A percentile compares a stretch with the other conserved stretches of the same genome.
Evolutionary conservation across 306 rosid species (phyloP).

Genomic region (Rosa lucieae): DNA sequence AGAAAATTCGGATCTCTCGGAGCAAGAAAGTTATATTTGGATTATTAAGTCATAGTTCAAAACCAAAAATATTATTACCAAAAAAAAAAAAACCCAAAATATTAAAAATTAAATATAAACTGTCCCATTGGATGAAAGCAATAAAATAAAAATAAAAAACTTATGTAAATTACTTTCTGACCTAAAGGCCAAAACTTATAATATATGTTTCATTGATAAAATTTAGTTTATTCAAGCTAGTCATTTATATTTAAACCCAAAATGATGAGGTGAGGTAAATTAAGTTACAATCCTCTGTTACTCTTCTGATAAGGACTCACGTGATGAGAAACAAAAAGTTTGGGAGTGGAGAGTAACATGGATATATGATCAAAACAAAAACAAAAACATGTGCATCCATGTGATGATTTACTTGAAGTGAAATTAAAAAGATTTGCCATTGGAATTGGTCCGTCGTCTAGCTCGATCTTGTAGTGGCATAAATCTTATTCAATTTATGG

Average conservation of each 20-base stretch:
- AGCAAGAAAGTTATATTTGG: background rate
- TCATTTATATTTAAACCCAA: background rate
- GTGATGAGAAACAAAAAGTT: background rate
- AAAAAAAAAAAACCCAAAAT: too few species aligned
- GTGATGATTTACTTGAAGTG: background rate
- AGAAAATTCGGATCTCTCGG: background rate
- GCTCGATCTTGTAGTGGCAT: background rate
- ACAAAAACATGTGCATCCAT: background rate
- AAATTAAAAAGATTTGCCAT: background rate
- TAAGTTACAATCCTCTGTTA: background rate
- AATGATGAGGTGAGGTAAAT: background rate
- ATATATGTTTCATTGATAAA: too few species aligned
- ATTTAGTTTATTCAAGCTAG: background rate
- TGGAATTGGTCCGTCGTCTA: background rate
- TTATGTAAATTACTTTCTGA: background rate
- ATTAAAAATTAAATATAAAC: background rate
- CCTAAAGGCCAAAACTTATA: background rate
- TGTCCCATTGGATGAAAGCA: background rate
- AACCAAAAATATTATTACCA: too few species aligned
- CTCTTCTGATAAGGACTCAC: background rate
- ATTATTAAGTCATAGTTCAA: background rate
- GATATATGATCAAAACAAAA: background rate
- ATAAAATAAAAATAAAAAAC: background rate
- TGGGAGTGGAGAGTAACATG: conserved; percentile 2
- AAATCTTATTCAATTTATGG: background rate